Percentiles rank a stretch among this genome's conserved stretches.
phyloP scores from a whole-genome alignment of 129 eudicot species.

The Scalesia atractyloides region DNA sequence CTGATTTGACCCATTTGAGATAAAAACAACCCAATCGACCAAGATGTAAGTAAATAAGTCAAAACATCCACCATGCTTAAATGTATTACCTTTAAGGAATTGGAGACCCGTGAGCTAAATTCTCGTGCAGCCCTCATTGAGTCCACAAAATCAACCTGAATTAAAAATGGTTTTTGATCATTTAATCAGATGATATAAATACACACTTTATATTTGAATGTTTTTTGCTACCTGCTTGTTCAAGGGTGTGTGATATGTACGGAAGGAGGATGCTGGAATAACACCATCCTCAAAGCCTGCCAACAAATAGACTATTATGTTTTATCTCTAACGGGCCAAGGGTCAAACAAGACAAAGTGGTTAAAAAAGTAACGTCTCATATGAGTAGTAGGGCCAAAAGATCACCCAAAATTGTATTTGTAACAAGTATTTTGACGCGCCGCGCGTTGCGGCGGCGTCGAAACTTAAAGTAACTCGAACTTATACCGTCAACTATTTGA shows the following conservation, averaged over 20 bases:
- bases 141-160: constrained; percentile 81
- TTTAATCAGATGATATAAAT: neutral
- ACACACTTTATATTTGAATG: neutral
- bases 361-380: neutral
- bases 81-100: constrained; percentile 66
- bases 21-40: neutral
- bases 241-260: constrained; percentile 97
- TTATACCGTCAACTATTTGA: too few species aligned
- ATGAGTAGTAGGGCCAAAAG: neutral
- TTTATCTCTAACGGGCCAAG: constrained; percentile 6
- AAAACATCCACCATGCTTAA: neutral
- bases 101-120: constrained; percentile 73
- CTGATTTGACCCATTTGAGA: neutral
- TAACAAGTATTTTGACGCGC: neutral
- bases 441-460: too few species aligned
- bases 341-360: neutral
- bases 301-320: neutral
- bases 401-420: neutral
- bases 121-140: constrained; percentile 95
- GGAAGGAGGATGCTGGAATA: constrained; percentile 85
- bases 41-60: neutral
- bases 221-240: constrained; percentile 70
- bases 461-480: too few species aligned
- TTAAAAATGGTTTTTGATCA: constrained; percentile 5
- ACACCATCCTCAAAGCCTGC: constrained; percentile 86